Base-by-base conservation (phyloP, 2,329 filamentous ascomycete species). In the Cladophialophora exuberans region DNA sequence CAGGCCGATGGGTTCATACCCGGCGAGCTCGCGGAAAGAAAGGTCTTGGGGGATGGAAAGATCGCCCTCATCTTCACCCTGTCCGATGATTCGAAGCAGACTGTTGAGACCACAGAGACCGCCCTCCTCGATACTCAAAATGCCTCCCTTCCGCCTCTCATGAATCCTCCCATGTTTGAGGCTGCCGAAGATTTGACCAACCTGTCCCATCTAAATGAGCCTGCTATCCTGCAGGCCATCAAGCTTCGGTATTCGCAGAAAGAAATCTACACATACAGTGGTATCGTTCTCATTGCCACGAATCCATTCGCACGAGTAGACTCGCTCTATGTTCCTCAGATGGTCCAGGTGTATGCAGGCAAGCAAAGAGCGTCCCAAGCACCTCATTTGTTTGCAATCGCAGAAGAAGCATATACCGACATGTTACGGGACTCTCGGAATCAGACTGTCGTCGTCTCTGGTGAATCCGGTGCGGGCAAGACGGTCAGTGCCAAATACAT, bases 401-500 rank as follows among this genome's bases (percentile, higher is more conserved):
- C 94, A 38, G 94, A 99, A 73, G 95, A 99, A 76, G 92, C 94
- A 58, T 99, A 97, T 77, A 90, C 93, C 70, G 94, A 99, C 78
- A 99, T 99, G 94, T 77, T 99, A 70, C 88, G 94, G 64, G 94
- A 97, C 76, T 83, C 83, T 65, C 92, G 91, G 75, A 99, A 99
- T 76, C 94, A 99, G 78, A 99, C 94, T 33, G 90, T 99, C 61
- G 94, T 99, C 50, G 94, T 99, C n/a, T 99, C 94, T 30, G 94
- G 94, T 72, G 94, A 99, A 75, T 99, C 94, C 51, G 94, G 94
- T 83, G 94, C 94, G 62, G 94, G 94, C 69, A 99, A 99, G 79
- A 99, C 94, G 4, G 94, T 99, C 72, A 97, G 93, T 75, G 94
- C 94, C 66, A 99, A 99, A 78, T 97, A 99, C 76, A 97, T 99